Evolutionary conservation across 176 grass and related monocot genomes (phyloP).

Genomic region (Zea luxurians): DNA sequence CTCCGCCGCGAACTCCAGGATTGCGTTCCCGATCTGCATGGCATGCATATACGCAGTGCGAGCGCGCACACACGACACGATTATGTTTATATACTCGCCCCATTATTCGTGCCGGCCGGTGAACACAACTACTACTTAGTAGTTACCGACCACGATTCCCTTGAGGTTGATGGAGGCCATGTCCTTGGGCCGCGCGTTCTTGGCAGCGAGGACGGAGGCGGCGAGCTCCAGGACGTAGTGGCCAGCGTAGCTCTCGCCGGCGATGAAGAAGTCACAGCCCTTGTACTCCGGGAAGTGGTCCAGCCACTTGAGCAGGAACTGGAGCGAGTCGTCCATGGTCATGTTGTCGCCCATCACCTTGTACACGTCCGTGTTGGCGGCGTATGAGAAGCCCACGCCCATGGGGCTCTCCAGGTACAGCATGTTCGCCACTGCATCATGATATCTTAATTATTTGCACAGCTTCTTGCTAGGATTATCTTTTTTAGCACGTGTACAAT

Average conservation of each 20-base stretch:
- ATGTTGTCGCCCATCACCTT: constrained; percentile 44
- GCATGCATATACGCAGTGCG: not conserved
- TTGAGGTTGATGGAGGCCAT: constrained; percentile 33
- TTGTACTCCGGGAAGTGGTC: constrained; percentile 72
- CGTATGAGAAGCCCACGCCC: constrained; percentile 70
- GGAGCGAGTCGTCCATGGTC: constrained; percentile 44
- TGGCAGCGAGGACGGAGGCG: constrained; percentile 28
- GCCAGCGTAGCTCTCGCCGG: constrained; percentile 72
- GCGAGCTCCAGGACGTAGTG: constrained; percentile 69
- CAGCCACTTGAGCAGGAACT: constrained; percentile 62
- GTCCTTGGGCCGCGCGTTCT: constrained; percentile 14
- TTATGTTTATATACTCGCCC: too few species aligned
- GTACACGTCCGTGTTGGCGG: constrained; percentile 43
- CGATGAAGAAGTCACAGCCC: constrained; percentile 48
- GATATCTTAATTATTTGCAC: too few species aligned
- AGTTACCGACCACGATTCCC: constrained; percentile 37
- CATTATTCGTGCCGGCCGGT: too few species aligned
- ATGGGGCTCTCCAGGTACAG: constrained; percentile 63
- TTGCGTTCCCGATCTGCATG: constrained; percentile 43
- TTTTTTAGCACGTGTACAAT: too few species aligned
- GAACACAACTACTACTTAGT: too few species aligned
- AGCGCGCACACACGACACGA: too few species aligned
- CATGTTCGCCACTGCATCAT: constrained; percentile 44
- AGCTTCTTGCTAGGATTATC: too few species aligned
- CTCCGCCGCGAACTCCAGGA: constrained; percentile 47